Base-by-base conservation (phyloP, 257 asterid species). In the Paraleonurus japonicus region DNA sequence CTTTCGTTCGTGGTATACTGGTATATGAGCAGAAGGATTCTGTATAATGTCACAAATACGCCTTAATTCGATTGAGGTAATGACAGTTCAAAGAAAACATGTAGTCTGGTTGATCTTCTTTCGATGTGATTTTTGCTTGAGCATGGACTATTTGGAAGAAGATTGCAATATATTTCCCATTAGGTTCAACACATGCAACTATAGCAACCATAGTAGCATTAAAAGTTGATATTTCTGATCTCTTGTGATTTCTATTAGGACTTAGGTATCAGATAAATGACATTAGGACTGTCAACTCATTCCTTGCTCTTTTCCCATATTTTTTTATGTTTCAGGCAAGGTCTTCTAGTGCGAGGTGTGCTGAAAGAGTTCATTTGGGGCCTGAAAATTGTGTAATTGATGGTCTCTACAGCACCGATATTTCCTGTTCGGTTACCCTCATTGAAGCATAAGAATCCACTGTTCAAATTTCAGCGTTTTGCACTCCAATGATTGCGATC, bases 321-420 rank as follows among this genome's bases (percentile, higher is more conserved):
- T 51, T 22, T 67, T 30, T 11, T 13, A 17, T 45, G 75, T 70
- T 9, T 41, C 61, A 59, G 67, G 68, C 60, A 23, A 57, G 73
- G 54, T 33, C 33, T 50, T 28, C 64, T 9, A 69, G n/a, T n/a
- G n/a, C 1, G 4, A 51, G 7, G 11, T 3, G n/a, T 45, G 51
- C 51, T 45, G 51, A 45, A 45, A 45, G 50, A 45, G 51, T 13
- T 45, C 51, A 43, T 2, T 43, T 5, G 20, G 4, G 22, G 4
- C n/a, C 22, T 47, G 54, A 4, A 15, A 47, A 47, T 3, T 20
- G 41, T n/a, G 55, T 20, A 16, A 22, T 33, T 1, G 41, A 33
- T 33, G 41, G 10, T 7, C 16, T 3, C 61, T 30, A 10, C 63
- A 33, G 16, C 48, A 26, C 45, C 4, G 17, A 41, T 4, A 17